These are phyloP conservation scores for Aspergillus sclerotioniger DNA, from an alignment of 495 filamentous ascomycete species.

Conservation along the genomic window DNA sequence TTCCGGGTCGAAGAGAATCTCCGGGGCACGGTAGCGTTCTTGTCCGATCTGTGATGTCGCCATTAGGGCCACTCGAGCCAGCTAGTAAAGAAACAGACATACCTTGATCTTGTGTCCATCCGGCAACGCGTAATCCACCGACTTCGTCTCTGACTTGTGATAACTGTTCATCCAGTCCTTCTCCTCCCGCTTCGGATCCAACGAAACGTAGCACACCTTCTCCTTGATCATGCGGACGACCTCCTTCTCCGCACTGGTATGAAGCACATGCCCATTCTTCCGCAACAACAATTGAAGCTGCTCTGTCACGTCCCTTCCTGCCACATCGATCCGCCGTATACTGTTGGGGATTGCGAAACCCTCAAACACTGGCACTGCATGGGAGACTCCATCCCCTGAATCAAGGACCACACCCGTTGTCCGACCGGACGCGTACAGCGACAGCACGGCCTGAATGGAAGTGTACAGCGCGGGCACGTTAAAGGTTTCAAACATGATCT, in stretches of 20 bases:
- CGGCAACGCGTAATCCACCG: slow-evolving; percentile 81
- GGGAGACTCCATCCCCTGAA: slow-evolving; percentile 93
- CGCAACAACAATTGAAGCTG: slow-evolving; percentile 87
- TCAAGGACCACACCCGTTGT: slow-evolving; percentile 97
- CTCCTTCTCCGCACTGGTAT: slow-evolving; percentile 98
- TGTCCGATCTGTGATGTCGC: slow-evolving; percentile 61
- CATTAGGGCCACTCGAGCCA: background rate
- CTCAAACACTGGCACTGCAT: slow-evolving; percentile 96
- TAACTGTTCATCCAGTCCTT: slow-evolving; percentile 80
- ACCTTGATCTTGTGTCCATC: slow-evolving; percentile 93
- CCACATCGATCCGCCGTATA: slow-evolving; percentile 93
- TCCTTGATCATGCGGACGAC: slow-evolving; percentile 97
- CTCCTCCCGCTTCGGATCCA: slow-evolving; percentile 89
- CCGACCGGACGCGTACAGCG: slow-evolving; percentile 91
- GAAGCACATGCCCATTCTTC: slow-evolving; percentile 91
- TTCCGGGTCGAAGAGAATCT: slow-evolving; percentile 97
- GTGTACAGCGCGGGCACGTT: slow-evolving; percentile 96
- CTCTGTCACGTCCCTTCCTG: slow-evolving; percentile 97
- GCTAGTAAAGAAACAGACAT: slow-evolving; percentile 18
- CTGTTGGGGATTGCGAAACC: slow-evolving; percentile 95
- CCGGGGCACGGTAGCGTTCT: slow-evolving; percentile 92
- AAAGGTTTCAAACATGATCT: slow-evolving; percentile 98
- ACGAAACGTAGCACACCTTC: slow-evolving; percentile 83
- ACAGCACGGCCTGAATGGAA: slow-evolving; percentile 95
- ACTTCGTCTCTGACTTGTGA: slow-evolving; percentile 59